Evolutionary conservation across 2,329 filamentous ascomycete species (phyloP).

Genomic region (Cladobotryum mycophilum): DNA sequence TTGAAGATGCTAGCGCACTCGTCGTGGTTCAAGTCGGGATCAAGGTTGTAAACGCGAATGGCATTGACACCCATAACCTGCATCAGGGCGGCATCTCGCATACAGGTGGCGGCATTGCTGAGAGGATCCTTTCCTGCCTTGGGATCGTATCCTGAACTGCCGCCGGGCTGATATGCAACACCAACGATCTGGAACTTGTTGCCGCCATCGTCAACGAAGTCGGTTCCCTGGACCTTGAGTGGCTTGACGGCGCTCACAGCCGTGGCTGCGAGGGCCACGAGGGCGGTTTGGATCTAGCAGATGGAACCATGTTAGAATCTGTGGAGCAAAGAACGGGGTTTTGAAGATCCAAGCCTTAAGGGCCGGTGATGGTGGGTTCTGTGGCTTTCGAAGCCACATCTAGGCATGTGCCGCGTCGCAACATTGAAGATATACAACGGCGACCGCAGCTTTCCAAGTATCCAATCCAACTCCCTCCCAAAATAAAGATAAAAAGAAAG

Average conservation of each 20-base stretch:
- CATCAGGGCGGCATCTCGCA: constrained; percentile 60
- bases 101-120: constrained; percentile 50
- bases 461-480: not conserved
- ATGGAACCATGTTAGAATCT: not conserved
- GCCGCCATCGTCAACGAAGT: constrained; percentile 55
- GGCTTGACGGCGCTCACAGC: constrained; percentile 50
- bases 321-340: not conserved
- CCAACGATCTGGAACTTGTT: constrained; percentile 61
- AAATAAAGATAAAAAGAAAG: not conserved
- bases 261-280: constrained; percentile 48
- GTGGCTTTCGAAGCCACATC: too few relatives aligned
- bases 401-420: not conserved
- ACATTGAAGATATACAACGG: too few relatives aligned
- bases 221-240: constrained; percentile 49
- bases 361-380: not conserved
- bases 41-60: constrained; percentile 64
- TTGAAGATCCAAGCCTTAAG: too few relatives aligned
- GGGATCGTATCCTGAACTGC: constrained; percentile 56
- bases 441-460: not conserved
- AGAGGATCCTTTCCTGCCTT: constrained; percentile 50
- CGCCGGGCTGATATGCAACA: constrained; percentile 64
- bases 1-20: constrained; percentile 64
- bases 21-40: constrained; percentile 60
- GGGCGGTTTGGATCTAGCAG: constrained; percentile 34
- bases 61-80: constrained; percentile 60